A percentile compares a stretch with the other conserved stretches of the same genome.
Conservation (phyloP, 768 basidiomycete species). For the Suillus subaureus region DNA sequence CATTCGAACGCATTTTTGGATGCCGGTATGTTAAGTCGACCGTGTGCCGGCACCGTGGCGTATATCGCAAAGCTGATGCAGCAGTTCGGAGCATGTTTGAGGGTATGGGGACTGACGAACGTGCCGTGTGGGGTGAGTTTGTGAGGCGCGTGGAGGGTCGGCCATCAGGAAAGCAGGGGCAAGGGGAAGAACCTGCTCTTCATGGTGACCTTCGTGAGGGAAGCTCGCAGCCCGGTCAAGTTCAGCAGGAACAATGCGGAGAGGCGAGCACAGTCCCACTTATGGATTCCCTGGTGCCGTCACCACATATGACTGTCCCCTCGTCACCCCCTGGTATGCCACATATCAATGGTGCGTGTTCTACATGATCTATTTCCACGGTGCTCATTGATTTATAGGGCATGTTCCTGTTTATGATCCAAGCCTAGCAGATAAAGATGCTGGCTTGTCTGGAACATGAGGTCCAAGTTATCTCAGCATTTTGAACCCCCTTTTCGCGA, state of each 20-base stretch:
- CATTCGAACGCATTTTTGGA: constrained; percentile 72
- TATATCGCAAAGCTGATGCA: constrained; percentile 61
- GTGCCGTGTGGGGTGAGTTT: constrained; percentile 71
- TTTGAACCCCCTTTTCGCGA: not conserved
- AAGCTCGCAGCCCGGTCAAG: constrained; percentile 5
- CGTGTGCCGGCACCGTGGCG: constrained; percentile 69
- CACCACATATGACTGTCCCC: not conserved
- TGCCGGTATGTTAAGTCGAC: constrained; percentile 75
- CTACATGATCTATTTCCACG: not conserved
- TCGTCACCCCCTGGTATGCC: constrained; percentile 4
- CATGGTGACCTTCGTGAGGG: constrained; percentile 19
- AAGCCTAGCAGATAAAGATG: constrained; percentile 10
- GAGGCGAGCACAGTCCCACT: constrained; percentile 18
- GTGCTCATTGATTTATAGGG: constrained; percentile 11
- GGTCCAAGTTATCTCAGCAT: not conserved
- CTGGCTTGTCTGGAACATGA: constrained; percentile 8
- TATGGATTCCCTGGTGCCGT: constrained; percentile 9
- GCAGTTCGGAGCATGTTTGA: constrained; percentile 53
- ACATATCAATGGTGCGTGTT: constrained; percentile 18
- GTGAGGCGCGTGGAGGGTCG: constrained; percentile 62
- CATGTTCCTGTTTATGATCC: constrained; percentile 11
- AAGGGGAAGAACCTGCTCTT: constrained; percentile 23
- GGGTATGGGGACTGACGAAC: constrained; percentile 52
- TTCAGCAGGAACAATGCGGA: constrained; percentile 21
- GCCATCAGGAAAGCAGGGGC: constrained; percentile 30